phyloP scores from a whole-genome alignment of 1,284 basidiomycete genomes.

The Cryptococcus jaspeensis region DNA sequence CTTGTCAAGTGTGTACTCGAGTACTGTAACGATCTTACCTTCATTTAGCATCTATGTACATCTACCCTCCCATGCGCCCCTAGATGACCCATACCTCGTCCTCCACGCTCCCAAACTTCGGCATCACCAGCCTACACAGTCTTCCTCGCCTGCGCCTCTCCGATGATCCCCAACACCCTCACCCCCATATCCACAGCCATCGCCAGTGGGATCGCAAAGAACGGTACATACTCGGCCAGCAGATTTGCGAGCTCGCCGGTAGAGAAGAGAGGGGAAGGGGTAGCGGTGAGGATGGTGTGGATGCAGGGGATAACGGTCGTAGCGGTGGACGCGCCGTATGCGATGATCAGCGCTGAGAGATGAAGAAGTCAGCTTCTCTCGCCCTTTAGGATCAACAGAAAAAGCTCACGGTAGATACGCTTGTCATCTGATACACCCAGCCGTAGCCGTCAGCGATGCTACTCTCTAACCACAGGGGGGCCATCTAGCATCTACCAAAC shows the following conservation, averaged over 20 bases:
- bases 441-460: not conserved
- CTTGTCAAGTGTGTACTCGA: not conserved
- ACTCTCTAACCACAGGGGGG: not conserved
- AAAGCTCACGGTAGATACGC: constrained; percentile 38
- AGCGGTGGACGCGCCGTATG: constrained; percentile 72
- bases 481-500: not conserved
- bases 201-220: constrained; percentile 65
- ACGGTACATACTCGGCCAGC: constrained; percentile 72
- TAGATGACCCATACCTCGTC: not conserved
- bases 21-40: not conserved
- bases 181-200: constrained; percentile 70
- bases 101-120: not conserved
- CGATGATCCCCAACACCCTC: constrained; percentile 27
- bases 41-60: constrained; percentile 1
- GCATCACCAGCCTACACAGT: constrained; percentile 1
- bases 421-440: constrained; percentile 35
- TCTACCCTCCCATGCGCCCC: not conserved
- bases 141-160: constrained; percentile 21
- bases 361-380: not conserved
- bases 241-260: constrained; percentile 56
- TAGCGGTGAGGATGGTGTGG: constrained; percentile 56
- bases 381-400: not conserved
- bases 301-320: constrained; percentile 75
- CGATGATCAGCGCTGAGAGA: constrained; percentile 55
- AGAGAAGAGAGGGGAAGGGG: constrained; percentile 26